A percentile compares a stretch with the other conserved stretches of the same genome.
Conservation (phyloP, 768 basidiomycete species). For the Collybia mongolica region DNA sequence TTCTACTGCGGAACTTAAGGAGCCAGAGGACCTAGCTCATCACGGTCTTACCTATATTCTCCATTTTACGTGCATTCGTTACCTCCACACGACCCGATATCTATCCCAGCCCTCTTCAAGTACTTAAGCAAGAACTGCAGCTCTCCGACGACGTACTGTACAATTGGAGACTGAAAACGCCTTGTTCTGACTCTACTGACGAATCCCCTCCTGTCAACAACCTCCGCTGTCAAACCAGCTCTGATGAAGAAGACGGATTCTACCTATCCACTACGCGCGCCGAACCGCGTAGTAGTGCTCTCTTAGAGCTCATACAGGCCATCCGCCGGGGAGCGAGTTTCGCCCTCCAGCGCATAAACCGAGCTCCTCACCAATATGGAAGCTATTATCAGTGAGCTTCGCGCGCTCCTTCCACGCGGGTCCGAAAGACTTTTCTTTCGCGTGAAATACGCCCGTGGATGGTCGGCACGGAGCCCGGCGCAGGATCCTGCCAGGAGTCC, state of each 20-base stretch:
- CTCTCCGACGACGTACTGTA: slow-evolving; percentile 90
- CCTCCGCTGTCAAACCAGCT: slow-evolving; percentile 62
- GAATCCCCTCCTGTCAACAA: slow-evolving; percentile 53
- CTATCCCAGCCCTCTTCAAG: slow-evolving; percentile 70
- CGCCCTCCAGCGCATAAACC: slow-evolving; percentile 60
- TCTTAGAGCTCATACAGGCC: slow-evolving; percentile 79
- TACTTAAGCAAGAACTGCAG: slow-evolving; percentile 68
- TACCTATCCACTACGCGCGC: slow-evolving; percentile 84
- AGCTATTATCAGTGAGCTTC: slow-evolving; percentile 64
- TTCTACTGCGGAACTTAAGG: slow-evolving; percentile 39
- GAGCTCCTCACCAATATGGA: slow-evolving; percentile 63
- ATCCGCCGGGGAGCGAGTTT: too few species aligned
- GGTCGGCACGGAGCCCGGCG: slow-evolving; percentile 57
- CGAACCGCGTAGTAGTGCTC: slow-evolving; percentile 84
- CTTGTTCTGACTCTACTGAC: slow-evolving; percentile 13
- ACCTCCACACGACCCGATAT: slow-evolving; percentile 45
- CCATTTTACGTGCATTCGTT: slow-evolving; percentile 79
- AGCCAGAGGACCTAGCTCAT: slow-evolving; percentile 61
- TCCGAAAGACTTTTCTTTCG: slow-evolving; percentile 75
- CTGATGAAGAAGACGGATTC: slow-evolving; percentile 84
- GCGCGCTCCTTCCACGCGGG: slow-evolving; percentile 63
- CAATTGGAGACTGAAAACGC: slow-evolving; percentile 61
- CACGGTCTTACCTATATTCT: slow-evolving; percentile 70
- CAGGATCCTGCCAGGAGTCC: slow-evolving; percentile 29
- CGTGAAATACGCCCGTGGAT: slow-evolving; percentile 79